Evolutionary conservation across 768 basidiomycete species (phyloP).

Genomic region (Leccinellum albellum): DNA sequence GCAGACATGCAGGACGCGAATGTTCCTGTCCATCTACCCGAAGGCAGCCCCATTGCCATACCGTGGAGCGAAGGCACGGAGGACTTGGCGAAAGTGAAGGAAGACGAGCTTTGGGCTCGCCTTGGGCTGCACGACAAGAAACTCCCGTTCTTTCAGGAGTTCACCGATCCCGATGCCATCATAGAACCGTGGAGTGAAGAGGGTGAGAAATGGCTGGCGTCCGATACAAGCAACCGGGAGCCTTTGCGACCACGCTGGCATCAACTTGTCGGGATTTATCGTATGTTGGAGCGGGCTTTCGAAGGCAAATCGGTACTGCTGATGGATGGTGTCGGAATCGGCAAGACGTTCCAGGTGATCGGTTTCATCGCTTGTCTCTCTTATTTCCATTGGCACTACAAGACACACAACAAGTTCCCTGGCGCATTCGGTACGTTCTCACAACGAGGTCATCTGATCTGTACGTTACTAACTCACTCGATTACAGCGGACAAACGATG

Average conservation of each 20-base stretch:
- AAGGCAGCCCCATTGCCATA: neutral
- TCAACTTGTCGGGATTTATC: slow-evolving; percentile 18
- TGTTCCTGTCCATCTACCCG: neutral
- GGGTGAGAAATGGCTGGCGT: slow-evolving; percentile 7
- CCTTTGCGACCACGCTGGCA: slow-evolving; percentile 15
- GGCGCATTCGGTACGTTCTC: neutral
- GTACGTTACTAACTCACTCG: neutral
- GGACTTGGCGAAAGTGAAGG: neutral
- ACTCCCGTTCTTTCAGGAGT: slow-evolving; percentile 3
- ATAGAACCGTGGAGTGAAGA: slow-evolving; percentile 8
- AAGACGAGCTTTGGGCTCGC: neutral
- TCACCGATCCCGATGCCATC: neutral
- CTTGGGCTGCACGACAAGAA: neutral
- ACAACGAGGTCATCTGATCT: neutral
- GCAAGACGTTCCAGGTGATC: slow-evolving; percentile 22
- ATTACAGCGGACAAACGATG: neutral
- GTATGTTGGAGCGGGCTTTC: slow-evolving; percentile 10
- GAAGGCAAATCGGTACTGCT: slow-evolving; percentile 8
- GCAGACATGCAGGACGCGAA: neutral
- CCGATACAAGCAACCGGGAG: neutral
- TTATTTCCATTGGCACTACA: neutral
- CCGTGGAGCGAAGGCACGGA: slow-evolving; percentile 1
- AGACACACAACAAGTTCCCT: neutral
- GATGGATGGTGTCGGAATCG: slow-evolving; percentile 26
- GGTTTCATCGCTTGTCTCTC: slow-evolving; percentile 11